Evolutionary conservation across 345 rosid species (phyloP).

Genomic region (Lagerstroemia speciosa): DNA sequence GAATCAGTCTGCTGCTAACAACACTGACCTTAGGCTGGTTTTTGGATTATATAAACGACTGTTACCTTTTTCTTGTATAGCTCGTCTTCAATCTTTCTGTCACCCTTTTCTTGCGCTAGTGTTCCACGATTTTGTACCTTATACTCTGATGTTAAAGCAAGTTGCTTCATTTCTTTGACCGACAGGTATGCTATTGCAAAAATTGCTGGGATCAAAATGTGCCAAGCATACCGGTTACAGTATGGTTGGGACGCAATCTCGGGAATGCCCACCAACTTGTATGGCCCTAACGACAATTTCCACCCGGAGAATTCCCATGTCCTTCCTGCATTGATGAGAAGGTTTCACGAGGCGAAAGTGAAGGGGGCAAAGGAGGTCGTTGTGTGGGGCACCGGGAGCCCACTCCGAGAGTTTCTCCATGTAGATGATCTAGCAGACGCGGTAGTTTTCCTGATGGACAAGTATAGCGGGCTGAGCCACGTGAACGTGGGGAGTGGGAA

Average conservation of each 20-base stretch:
- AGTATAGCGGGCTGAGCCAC: conserved; percentile 68
- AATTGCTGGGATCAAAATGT: conserved; percentile 91
- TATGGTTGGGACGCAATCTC: conserved; percentile 75
- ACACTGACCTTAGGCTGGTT: background rate
- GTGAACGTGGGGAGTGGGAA: conserved; percentile 87
- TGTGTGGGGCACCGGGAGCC: conserved; percentile 95
- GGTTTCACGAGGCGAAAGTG: conserved; percentile 81
- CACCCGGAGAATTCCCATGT: conserved; percentile 94
- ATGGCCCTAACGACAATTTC: conserved; percentile 83
- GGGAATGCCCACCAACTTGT: conserved; percentile 88
- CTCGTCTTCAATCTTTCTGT: background rate
- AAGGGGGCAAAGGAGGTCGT: conserved; percentile 69
- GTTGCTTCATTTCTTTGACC: background rate
- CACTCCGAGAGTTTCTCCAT: conserved; percentile 88
- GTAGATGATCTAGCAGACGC: conserved; percentile 96
- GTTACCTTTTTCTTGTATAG: background rate
- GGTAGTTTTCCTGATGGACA: conserved; percentile 70
- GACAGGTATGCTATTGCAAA: conserved; percentile 55
- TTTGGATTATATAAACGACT: background rate
- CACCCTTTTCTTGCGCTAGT: background rate
- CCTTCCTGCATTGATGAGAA: conserved; percentile 80
- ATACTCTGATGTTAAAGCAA: background rate
- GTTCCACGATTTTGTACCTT: background rate
- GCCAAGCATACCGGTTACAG: conserved; percentile 84
- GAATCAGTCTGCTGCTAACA: background rate